Percentiles rank a stretch among this genome's conserved stretches.
These are phyloP conservation scores for Hypsizygus marmoreus DNA, from an alignment of 768 basidiomycete genomes.

Conservation along the genomic window DNA sequence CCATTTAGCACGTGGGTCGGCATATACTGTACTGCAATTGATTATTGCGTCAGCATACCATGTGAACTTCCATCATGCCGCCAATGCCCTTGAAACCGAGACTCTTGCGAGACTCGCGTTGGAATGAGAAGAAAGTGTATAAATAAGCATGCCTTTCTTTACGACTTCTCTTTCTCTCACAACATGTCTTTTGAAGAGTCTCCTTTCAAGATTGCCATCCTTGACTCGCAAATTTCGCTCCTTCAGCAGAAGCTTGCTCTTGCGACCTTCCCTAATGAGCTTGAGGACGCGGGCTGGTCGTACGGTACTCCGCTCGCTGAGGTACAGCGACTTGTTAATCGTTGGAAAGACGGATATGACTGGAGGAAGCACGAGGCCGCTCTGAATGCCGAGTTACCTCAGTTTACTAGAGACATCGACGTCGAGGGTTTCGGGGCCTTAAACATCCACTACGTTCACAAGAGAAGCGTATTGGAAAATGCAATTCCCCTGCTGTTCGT, in stretches of 20 bases:
- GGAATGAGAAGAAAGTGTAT: no score
- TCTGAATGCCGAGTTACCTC: constrained; percentile 54
- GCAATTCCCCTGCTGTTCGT: constrained; percentile 63
- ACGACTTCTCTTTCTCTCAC: neutral
- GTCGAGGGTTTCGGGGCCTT: constrained; percentile 46
- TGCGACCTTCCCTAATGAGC: constrained; percentile 56
- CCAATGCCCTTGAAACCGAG: no score
- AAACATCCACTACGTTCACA: constrained; percentile 60
- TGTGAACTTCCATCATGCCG: no score
- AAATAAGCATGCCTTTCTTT: neutral
- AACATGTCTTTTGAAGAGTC: constrained; percentile 13
- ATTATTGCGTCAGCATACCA: no score
- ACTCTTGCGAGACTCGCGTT: neutral
- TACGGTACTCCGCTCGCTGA: constrained; percentile 58
- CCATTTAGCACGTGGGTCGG: neutral
- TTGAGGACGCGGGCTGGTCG: constrained; percentile 49
- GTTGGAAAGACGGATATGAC: constrained; percentile 57
- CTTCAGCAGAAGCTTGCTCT: constrained; percentile 50
- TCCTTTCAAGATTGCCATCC: constrained; percentile 49
- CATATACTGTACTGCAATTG: neutral
- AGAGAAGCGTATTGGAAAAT: constrained; percentile 41
- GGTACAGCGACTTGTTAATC: constrained; percentile 45
- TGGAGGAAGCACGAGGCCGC: constrained; percentile 55
- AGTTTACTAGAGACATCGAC: constrained; percentile 55
- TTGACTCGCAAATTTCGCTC: constrained; percentile 40